A percentile compares a stretch with the other conserved stretches of the same genome.
Conservation (phyloP, 106 monocot species). For the Dendrobium chrysotoxum region DNA sequence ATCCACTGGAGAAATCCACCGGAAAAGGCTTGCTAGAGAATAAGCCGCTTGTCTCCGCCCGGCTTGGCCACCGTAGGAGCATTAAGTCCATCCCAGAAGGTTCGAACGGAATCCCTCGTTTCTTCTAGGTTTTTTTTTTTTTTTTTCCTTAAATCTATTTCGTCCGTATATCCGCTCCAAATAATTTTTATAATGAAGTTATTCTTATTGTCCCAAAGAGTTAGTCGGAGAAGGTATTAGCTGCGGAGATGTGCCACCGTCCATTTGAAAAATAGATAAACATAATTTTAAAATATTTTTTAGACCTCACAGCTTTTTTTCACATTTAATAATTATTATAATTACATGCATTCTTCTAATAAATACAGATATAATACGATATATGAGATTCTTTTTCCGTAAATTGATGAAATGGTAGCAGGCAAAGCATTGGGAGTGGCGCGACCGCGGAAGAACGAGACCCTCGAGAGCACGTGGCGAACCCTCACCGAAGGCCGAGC, state of each 20-base stretch:
- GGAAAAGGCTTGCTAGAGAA: background rate
- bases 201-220: too few relatives aligned
- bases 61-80: constrained; percentile 46
- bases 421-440: constrained; percentile 5
- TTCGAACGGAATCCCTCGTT: constrained; percentile 1
- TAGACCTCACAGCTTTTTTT: too few relatives aligned
- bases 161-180: too few relatives aligned
- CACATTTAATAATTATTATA: too few relatives aligned
- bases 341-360: too few relatives aligned
- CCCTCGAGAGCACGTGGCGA: constrained; percentile 72
- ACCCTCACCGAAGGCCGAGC: constrained; percentile 68
- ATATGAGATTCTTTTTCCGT: background rate
- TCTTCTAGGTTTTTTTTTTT: background rate
- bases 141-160: background rate
- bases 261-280: too few relatives aligned
- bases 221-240: too few relatives aligned
- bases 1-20: background rate
- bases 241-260: too few relatives aligned
- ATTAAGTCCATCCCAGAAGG: constrained; percentile 53
- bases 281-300: too few relatives aligned
- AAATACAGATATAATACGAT: background rate
- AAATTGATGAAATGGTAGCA: background rate
- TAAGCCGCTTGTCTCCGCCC: constrained; percentile 45
- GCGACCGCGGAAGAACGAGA: constrained; percentile 46
- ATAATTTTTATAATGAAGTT: too few relatives aligned